These are phyloP conservation scores for Podila epigama DNA, from an alignment of 192 early-diverging fungal genomes.

Conservation along the genomic window DNA sequence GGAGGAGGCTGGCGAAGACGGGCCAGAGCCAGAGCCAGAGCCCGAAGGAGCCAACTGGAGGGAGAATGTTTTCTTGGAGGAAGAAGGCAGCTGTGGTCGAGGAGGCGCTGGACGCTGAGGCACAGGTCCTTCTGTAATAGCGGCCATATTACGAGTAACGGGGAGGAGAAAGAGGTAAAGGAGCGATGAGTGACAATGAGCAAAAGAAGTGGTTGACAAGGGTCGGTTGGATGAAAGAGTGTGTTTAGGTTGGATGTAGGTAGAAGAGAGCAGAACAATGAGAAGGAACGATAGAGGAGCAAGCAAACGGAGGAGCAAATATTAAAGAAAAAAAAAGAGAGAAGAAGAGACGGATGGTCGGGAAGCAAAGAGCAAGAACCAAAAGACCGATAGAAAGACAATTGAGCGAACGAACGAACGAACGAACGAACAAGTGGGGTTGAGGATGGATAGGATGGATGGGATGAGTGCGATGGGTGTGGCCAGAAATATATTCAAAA, in stretches of 20 bases:
- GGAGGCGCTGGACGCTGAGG: background rate
- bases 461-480: background rate
- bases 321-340: background rate
- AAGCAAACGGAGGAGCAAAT: no score
- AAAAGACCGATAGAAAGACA: no score
- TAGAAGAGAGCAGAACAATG: background rate
- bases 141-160: background rate
- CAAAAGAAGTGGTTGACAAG: background rate
- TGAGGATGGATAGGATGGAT: background rate
- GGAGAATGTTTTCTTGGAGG: conserved; percentile 27
- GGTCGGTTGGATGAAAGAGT: background rate
- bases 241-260: background rate
- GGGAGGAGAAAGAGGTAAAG: background rate
- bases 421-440: no score
- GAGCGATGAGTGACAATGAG: background rate
- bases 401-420: no score
- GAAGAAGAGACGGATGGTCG: conserved; percentile 1
- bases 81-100: background rate
- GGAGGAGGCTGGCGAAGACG: background rate
- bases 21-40: background rate
- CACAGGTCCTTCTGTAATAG: background rate
- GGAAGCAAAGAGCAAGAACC: no score
- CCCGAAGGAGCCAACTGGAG: conserved; percentile 15
- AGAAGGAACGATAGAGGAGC: background rate
- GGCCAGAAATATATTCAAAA: background rate